These are phyloP conservation scores for Fusarium coicis DNA, from an alignment of 2,329 filamentous ascomycete genomes.

Conservation along the genomic window DNA sequence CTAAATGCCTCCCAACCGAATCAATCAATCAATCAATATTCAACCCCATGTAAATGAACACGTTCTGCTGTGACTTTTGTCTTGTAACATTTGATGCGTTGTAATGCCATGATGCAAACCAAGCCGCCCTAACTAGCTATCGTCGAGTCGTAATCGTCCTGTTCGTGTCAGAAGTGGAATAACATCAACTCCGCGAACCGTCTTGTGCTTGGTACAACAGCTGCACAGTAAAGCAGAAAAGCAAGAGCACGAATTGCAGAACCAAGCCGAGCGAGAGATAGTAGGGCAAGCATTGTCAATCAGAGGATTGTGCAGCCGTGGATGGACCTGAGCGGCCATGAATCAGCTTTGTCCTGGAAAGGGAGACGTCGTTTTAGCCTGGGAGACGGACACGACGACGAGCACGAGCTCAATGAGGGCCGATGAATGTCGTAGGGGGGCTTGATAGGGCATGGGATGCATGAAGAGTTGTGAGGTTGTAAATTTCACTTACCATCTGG, in stretches of 20 bases:
- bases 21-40: background rate
- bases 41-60: slow-evolving; percentile 2
- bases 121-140: slow-evolving; percentile 20
- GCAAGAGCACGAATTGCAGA: slow-evolving; percentile 27
- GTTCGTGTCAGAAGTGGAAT: slow-evolving; percentile 24
- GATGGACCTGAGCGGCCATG: slow-evolving; percentile 45
- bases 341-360: slow-evolving; percentile 44
- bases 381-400: slow-evolving; percentile 20
- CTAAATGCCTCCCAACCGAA: slow-evolving; percentile 4
- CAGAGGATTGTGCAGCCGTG: slow-evolving; percentile 48
- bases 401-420: background rate
- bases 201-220: slow-evolving; percentile 12
- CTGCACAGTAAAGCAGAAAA: slow-evolving; percentile 23
- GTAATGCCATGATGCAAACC: slow-evolving; percentile 9
- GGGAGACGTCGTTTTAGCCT: slow-evolving; percentile 36
- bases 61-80: background rate
- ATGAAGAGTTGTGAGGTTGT: background rate
- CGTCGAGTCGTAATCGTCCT: slow-evolving; percentile 21
- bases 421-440: background rate
- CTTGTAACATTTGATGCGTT: slow-evolving; percentile 8
- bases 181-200: slow-evolving; percentile 10
- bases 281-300: slow-evolving; percentile 30
- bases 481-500: slow-evolving; percentile 71
- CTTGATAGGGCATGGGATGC: background rate
- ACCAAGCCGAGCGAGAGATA: slow-evolving; percentile 34